Percentiles rank a stretch among this genome's conserved stretches.
Evolutionary conservation across 2,329 filamentous ascomycete genomes (phyloP).

Genomic region (Xylaria sp.): DNA sequence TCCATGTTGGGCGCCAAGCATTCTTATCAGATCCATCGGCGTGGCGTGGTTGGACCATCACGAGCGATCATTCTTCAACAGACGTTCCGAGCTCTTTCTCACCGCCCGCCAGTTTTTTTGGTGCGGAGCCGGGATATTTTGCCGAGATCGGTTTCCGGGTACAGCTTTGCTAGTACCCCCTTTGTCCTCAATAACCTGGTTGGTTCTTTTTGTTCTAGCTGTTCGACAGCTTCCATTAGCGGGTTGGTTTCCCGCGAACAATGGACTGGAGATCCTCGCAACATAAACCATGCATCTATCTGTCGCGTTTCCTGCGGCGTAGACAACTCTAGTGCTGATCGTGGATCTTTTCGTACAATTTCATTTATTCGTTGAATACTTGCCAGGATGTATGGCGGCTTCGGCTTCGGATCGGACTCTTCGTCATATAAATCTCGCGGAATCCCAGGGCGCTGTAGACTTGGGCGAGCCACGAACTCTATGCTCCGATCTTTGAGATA

Average conservation of each 20-base stretch:
- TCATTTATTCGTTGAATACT: neutral
- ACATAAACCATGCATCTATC: neutral
- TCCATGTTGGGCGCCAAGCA: slow-evolving; percentile 13
- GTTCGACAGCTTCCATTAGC: slow-evolving; percentile 18
- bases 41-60: slow-evolving; percentile 1
- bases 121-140: slow-evolving; percentile 7
- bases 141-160: slow-evolving; percentile 10
- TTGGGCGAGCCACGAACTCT: neutral
- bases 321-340: neutral
- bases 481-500: neutral
- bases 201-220: neutral
- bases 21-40: slow-evolving; percentile 22
- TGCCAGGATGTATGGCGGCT: slow-evolving; percentile 1
- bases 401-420: neutral
- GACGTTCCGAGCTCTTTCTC: neutral
- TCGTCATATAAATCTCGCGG: neutral
- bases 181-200: neutral
- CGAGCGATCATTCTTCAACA: neutral
- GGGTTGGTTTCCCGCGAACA: slow-evolving; percentile 7
- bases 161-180: neutral
- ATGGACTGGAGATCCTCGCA: neutral
- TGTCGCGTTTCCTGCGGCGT: neutral
- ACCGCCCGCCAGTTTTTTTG: slow-evolving; percentile 14
- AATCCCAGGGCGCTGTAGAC: neutral
- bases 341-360: neutral